Conservation (phyloP, 2,329 filamentous ascomycete genomes). For the Diaporthe citriasiana region DNA sequence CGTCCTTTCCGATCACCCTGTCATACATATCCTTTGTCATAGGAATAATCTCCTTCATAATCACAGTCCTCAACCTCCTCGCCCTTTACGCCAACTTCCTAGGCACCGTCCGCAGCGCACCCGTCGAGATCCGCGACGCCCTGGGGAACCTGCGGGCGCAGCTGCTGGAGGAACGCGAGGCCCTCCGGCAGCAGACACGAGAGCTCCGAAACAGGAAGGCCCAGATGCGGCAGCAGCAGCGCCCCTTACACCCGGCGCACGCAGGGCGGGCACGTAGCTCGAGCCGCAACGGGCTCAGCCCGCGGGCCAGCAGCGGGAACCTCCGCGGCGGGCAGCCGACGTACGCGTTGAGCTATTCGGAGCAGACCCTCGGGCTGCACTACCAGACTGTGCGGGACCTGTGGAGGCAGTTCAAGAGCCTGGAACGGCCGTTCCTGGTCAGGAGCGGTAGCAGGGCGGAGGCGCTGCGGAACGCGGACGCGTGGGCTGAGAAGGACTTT, state of each 20-base stretch:
- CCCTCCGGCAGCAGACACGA: constrained; percentile 43
- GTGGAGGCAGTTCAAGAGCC: constrained; percentile 44
- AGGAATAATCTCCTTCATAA: constrained; percentile 38
- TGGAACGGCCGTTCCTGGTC: constrained; percentile 44
- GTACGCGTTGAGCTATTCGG: constrained; percentile 41
- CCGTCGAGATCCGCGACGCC: constrained; percentile 42
- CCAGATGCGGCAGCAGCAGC: constrained; percentile 5
- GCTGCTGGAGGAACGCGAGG: constrained; percentile 44
- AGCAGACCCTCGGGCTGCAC: constrained; percentile 45
- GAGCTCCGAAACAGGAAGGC: constrained; percentile 39
- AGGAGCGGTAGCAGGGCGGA: constrained; percentile 36
- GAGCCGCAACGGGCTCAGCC: constrained; percentile 30
- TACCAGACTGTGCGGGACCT: constrained; percentile 43
- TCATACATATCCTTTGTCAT: constrained; percentile 41
- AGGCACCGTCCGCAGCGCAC: constrained; percentile 42
- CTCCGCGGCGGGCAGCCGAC: background rate
- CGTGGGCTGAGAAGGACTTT: constrained; percentile 41
- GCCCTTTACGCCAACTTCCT: constrained; percentile 44
- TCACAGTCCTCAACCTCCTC: constrained; percentile 43
- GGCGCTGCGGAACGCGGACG: constrained; percentile 38
- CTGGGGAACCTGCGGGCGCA: constrained; percentile 44
- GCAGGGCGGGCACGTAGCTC: constrained; percentile 22
- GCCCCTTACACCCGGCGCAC: constrained; percentile 22
- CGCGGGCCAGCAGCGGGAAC: constrained; percentile 35
- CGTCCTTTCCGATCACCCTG: constrained; percentile 25